Evolutionary conservation across 2,329 filamentous ascomycete species (phyloP), one percentile per base, ranked within the genome.

Genomic region (Scorias spongiosa): DNA sequence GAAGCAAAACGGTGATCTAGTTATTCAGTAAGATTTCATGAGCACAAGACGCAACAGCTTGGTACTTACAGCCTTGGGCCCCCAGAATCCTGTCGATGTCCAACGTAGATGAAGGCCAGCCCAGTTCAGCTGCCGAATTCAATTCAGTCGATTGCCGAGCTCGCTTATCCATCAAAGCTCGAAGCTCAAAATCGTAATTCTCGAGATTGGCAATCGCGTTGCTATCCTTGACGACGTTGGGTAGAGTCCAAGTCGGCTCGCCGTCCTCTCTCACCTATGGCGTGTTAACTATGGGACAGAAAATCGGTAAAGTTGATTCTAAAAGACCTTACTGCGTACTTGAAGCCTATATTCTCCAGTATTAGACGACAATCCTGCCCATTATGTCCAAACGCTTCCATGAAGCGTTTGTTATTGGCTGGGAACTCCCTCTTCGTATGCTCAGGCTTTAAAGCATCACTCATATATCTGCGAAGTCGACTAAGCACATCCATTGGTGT

Each of bases 341-440:
- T 63, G 53, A 83, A 84, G 2, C 73, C 76, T 29, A 82, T 56
- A 39, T 68, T 71, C 44, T 70, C 63, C 14, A 84, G 62, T 26
- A 84, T 56, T 10, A 67, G 63, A 49, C 69, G 66, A 55, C 78
- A 83, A 41, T 80, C 75, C 37, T 70, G 63, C 12, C 58, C 57
- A 29, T 48, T 44, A 6, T 51, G 7, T 9, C 76, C 78, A 57
- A 82, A 80, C 2, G 72, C 72, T 48, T 75, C 67, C 52, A 75
- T 66, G 50, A 81, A 84, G 45, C 74, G 72, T 55, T 79, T 78
- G 54, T 84, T 83, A 12, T 70, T 59, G 7, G 70, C 63, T 5
- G 72, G 71, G 51, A 83, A 78, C 39, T 66, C 60, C 49, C 70
- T 69, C 51, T 68, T 71, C 29, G 66, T 67, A 40, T 69, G 66